These are phyloP conservation scores for Curvularia verruculosa DNA, from an alignment of 2,329 filamentous ascomycete genomes.

Conservation along the genomic window DNA sequence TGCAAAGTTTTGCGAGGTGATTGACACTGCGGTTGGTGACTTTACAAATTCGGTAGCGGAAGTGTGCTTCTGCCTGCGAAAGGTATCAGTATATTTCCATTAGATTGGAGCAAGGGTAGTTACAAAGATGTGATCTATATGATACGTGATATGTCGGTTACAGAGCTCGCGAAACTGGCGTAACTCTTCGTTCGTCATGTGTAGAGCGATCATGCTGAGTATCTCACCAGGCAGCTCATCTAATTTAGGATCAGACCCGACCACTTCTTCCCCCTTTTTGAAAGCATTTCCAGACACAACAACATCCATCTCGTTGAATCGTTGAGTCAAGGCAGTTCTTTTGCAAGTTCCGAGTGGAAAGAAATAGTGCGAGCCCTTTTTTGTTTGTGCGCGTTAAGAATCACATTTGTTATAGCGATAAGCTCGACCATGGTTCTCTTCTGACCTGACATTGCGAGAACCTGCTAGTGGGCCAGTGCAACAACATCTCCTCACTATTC, in stretches of 20 bases:
- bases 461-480: neutral
- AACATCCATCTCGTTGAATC: neutral
- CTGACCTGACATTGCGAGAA: conserved; percentile 11
- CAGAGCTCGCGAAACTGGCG: conserved; percentile 2
- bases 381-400: neutral
- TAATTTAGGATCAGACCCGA: neutral
- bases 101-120: neutral
- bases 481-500: neutral
- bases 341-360: neutral
- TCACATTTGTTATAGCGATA: neutral
- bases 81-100: neutral
- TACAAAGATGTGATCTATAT: conserved; percentile 10
- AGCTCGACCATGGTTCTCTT: conserved; percentile 5
- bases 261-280: neutral
- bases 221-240: conserved; percentile 9
- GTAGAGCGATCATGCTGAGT: conserved; percentile 4
- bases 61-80: neutral
- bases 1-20: conserved; percentile 2
- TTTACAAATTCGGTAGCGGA: conserved; percentile 1
- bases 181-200: conserved; percentile 1
- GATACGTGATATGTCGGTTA: conserved; percentile 2
- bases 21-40: neutral
- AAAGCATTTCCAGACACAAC: neutral
- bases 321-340: neutral
- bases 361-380: neutral